Evolutionary conservation across 768 basidiomycete species (phyloP).

Genomic region (Hypholoma sublateritium): DNA sequence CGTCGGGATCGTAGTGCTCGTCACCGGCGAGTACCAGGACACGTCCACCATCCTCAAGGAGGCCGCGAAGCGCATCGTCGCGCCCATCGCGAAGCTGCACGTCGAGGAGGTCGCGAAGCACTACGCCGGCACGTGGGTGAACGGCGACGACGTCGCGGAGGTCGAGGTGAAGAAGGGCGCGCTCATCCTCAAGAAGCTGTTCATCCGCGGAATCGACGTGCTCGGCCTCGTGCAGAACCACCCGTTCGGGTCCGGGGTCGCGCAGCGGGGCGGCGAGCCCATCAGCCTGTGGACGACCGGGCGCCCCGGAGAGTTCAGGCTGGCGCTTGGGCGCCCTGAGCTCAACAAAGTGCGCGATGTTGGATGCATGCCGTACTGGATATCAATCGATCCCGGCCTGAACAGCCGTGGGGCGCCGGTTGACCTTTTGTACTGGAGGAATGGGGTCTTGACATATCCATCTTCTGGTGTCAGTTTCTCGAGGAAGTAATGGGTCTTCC

Average conservation of each 20-base stretch:
- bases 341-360: conserved; percentile 25
- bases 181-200: conserved; percentile 29
- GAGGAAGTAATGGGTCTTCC: conserved; percentile 6
- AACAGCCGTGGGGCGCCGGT: conserved; percentile 30
- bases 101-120: conserved; percentile 21
- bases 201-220: conserved; percentile 34
- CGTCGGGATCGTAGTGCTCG: conserved; percentile 40
- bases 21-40: conserved; percentile 36
- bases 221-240: conserved; percentile 28
- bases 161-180: conserved; percentile 31
- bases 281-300: conserved; percentile 38
- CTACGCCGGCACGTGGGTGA: conserved; percentile 36
- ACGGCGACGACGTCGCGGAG: conserved; percentile 25
- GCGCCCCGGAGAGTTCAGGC: conserved; percentile 35
- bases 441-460: conserved; percentile 32
- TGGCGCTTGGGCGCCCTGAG: conserved; percentile 28
- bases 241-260: not conserved
- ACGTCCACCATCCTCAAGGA: conserved; percentile 30
- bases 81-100: conserved; percentile 32
- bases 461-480: conserved; percentile 30
- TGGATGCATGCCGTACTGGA: conserved; percentile 37
- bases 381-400: conserved; percentile 26
- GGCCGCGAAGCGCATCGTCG: conserved; percentile 31
- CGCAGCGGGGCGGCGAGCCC: conserved; percentile 7
- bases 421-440: conserved; percentile 36